Evolutionary conservation across 106 monocot species (phyloP).

Genomic region (Platanthera guangdongensis): DNA sequence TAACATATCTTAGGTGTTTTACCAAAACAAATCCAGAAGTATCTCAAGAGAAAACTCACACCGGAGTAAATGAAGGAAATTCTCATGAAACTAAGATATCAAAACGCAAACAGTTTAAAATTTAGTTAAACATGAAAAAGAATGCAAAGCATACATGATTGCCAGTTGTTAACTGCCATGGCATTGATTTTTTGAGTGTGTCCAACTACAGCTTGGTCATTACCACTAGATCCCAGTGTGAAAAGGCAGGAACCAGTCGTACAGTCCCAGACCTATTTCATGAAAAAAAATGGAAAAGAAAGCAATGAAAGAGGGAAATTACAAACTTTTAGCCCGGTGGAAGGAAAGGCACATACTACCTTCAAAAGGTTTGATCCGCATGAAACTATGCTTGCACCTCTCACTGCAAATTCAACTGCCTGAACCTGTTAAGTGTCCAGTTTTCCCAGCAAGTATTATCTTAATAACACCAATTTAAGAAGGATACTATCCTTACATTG

Average conservation of each 20-base stretch:
- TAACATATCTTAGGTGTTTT: too few species aligned
- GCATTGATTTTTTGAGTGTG: constrained; percentile 69
- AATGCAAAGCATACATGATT: constrained; percentile 55
- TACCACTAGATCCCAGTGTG: constrained; percentile 45
- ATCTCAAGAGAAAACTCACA: background rate
- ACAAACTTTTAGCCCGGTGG: background rate
- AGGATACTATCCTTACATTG: background rate
- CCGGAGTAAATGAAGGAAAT: background rate
- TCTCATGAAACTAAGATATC: background rate
- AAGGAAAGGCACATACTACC: constrained; percentile 23
- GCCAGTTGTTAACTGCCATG: constrained; percentile 82
- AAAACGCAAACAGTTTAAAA: background rate
- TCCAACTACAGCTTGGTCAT: constrained; percentile 42
- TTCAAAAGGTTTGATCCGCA: constrained; percentile 77
- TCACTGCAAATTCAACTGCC: constrained; percentile 79
- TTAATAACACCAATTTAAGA: background rate
- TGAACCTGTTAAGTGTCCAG: constrained; percentile 43
- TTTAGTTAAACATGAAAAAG: background rate
- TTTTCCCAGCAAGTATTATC: background rate
- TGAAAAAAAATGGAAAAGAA: background rate
- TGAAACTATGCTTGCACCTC: constrained; percentile 83
- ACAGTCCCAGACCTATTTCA: constrained; percentile 78
- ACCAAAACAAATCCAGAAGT: too few species aligned
- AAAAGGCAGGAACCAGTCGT: constrained; percentile 89
- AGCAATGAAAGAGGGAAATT: background rate